These are phyloP conservation scores for Verbena officinalis DNA, from an alignment of 257 asterid species.

Conservation along the genomic window DNA sequence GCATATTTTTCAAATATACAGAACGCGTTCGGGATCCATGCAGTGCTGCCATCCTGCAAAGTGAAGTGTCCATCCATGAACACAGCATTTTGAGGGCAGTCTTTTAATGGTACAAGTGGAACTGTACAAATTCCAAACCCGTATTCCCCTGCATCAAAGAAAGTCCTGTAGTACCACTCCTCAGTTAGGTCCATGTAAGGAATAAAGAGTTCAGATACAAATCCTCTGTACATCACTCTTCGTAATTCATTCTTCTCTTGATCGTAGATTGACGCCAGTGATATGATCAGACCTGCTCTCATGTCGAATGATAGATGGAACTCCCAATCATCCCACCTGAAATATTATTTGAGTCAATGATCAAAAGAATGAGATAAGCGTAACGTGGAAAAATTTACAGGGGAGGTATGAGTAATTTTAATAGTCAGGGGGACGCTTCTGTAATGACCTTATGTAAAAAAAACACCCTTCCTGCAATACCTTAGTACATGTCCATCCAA, in stretches of 20 bases:
- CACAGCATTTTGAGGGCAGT: slow-evolving; percentile 61
- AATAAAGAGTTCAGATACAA: slow-evolving; percentile 65
- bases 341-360: too few species aligned
- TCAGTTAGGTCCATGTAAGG: slow-evolving; percentile 80
- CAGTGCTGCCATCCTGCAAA: slow-evolving; percentile 52
- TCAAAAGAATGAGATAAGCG: too few species aligned
- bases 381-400: too few species aligned
- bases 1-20: slow-evolving; percentile 64
- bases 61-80: slow-evolving; percentile 59
- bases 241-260: slow-evolving; percentile 41
- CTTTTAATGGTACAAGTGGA: slow-evolving; percentile 58
- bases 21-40: slow-evolving; percentile 34
- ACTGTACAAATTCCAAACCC: slow-evolving; percentile 58
- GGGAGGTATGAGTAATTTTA: too few species aligned
- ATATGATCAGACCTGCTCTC: slow-evolving; percentile 71
- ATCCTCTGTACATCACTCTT: slow-evolving; percentile 72
- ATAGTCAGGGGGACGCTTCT: too few species aligned
- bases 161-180: slow-evolving; percentile 72
- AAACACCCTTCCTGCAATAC: slow-evolving; percentile 29
- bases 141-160: slow-evolving; percentile 66
- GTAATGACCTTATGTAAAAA: too few species aligned
- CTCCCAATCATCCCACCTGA: slow-evolving; percentile 75
- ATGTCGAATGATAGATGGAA: slow-evolving; percentile 65
- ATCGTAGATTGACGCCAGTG: slow-evolving; percentile 64
- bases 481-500: slow-evolving; percentile 59